These are phyloP conservation scores for Cutaneotrichosporon cutaneum DNA, from an alignment of 1,284 basidiomycete species.

Conservation along the genomic window DNA sequence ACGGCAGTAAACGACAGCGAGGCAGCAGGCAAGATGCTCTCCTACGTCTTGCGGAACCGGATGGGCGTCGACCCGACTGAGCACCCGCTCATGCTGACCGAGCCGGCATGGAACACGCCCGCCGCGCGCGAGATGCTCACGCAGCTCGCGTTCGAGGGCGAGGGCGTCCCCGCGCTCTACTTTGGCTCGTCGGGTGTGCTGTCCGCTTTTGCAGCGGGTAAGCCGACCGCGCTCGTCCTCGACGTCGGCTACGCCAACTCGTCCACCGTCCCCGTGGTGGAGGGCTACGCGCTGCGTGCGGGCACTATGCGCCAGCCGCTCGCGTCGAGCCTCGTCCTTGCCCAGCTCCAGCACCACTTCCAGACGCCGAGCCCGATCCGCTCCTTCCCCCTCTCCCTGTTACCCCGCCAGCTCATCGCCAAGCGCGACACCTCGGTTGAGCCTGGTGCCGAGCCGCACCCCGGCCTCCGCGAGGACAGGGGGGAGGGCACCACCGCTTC, in stretches of 20 bases:
- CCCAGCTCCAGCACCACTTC: slow-evolving; percentile 49
- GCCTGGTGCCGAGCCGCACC: slow-evolving; percentile 65
- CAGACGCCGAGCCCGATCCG: slow-evolving; percentile 33
- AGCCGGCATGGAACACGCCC: slow-evolving; percentile 92
- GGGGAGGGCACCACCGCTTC: slow-evolving; percentile 68
- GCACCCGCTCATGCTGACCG: slow-evolving; percentile 90
- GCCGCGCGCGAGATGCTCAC: slow-evolving; percentile 88
- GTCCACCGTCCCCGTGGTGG: slow-evolving; percentile 91
- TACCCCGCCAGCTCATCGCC: slow-evolving; percentile 80
- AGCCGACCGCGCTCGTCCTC: slow-evolving; percentile 90
- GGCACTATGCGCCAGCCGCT: slow-evolving; percentile 54
- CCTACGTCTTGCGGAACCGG: slow-evolving; percentile 70
- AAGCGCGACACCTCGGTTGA: slow-evolving; percentile 66
- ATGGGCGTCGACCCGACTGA: slow-evolving; percentile 69
- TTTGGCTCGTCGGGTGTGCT: slow-evolving; percentile 95
- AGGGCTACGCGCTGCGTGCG: slow-evolving; percentile 96
- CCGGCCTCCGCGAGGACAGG: slow-evolving; percentile 71
- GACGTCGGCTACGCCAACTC: slow-evolving; percentile 87
- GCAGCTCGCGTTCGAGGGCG: slow-evolving; percentile 96
- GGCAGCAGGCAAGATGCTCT: slow-evolving; percentile 69
- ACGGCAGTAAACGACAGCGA: slow-evolving; percentile 72
- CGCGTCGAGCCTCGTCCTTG: slow-evolving; percentile 45
- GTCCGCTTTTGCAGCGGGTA: slow-evolving; percentile 95
- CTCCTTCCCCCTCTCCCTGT: slow-evolving; percentile 44
- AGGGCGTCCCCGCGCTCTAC: slow-evolving; percentile 92